Evolutionary conservation across 2,329 filamentous ascomycete genomes (phyloP).

Genomic region (Pseudogymnoascus sp.): DNA sequence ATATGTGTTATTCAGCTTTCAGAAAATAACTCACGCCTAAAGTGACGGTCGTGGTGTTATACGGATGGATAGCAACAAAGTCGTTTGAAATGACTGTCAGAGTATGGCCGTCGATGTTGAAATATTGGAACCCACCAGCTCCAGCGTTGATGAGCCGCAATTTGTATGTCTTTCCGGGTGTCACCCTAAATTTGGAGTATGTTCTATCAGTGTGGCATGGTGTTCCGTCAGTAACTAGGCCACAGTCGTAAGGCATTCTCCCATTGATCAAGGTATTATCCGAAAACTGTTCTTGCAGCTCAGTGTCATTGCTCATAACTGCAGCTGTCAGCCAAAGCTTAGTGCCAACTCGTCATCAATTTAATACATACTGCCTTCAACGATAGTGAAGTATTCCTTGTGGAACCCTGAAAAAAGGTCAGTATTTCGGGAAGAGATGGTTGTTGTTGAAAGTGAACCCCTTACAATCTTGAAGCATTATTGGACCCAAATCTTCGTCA

Average conservation of each 20-base stretch:
- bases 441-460: neutral
- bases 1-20: neutral
- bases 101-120: conserved; percentile 41
- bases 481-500: conserved; percentile 50
- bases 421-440: neutral
- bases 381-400: conserved; percentile 34
- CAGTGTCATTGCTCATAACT: conserved; percentile 19
- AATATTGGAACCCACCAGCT: conserved; percentile 37
- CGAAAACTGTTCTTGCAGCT: neutral
- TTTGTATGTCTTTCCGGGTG: conserved; percentile 35
- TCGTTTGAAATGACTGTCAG: conserved; percentile 60
- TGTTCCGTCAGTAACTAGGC: neutral
- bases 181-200: conserved; percentile 23
- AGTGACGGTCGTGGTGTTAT: conserved; percentile 27
- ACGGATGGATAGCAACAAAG: conserved; percentile 46
- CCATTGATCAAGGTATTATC: conserved; percentile 24
- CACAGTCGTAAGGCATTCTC: conserved; percentile 22
- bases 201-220: neutral
- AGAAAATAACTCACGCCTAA: neutral
- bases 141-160: conserved; percentile 41
- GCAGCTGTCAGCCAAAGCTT: conserved; percentile 31
- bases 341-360: conserved; percentile 18
- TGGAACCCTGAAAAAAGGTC: conserved; percentile 21
- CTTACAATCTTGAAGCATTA: conserved; percentile 1
- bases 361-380: conserved; percentile 35